These are phyloP conservation scores for Ploettnerulaceae sp. DNA, from an alignment of 2,329 filamentous ascomycete genomes.

Conservation along the genomic window DNA sequence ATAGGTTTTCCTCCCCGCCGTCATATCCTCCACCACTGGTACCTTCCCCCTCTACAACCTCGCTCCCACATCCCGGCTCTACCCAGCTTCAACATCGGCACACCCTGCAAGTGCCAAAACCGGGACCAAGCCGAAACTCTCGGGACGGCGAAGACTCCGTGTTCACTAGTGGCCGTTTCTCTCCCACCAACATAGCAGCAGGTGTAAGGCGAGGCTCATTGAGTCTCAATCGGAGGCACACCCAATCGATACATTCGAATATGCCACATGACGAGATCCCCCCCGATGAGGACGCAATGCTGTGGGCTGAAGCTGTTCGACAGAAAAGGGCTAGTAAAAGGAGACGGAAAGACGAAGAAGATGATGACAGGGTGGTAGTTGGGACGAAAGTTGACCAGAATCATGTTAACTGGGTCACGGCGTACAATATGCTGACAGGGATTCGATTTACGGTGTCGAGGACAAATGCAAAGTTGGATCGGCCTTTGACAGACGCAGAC, in stretches of 20 bases:
- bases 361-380: conserved; percentile 90
- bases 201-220: conserved; percentile 74
- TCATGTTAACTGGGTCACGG: conserved; percentile 94
- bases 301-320: conserved; percentile 89
- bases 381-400: conserved; percentile 97
- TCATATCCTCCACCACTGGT: conserved; percentile 49
- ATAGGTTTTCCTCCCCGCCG: conserved; percentile 63
- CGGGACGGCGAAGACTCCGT: conserved; percentile 66
- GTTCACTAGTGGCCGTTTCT: conserved; percentile 75
- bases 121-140: conserved; percentile 60
- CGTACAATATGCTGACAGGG: conserved; percentile 99
- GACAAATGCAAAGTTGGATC: conserved; percentile 94
- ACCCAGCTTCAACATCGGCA: conserved; percentile 72
- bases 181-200: conserved; percentile 51
- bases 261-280: conserved; percentile 75
- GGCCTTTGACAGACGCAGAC: conserved; percentile 82
- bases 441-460: conserved; percentile 95
- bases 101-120: conserved; percentile 80
- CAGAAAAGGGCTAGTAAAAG: conserved; percentile 88
- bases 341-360: conserved; percentile 76
- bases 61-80: conserved; percentile 41
- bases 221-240: conserved; percentile 72
- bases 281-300: conserved; percentile 82
- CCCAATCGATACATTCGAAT: conserved; percentile 81
- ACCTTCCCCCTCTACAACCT: conserved; percentile 36